A percentile compares a stretch with the other conserved stretches of the same genome.
Conservation (phyloP, 768 basidiomycete genomes). For the Lactarius tabidus region DNA sequence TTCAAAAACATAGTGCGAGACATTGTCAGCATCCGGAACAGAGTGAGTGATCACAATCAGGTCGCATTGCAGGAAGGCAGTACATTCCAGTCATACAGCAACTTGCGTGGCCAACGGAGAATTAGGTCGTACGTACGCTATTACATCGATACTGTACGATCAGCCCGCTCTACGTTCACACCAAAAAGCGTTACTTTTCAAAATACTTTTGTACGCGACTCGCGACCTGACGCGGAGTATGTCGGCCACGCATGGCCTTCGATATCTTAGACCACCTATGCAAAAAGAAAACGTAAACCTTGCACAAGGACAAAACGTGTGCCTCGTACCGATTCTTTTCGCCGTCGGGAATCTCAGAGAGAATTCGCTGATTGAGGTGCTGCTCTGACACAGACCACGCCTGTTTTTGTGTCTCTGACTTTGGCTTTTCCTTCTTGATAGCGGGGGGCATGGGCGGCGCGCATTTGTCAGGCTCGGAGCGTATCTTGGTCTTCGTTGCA, state of each 20-base stretch:
- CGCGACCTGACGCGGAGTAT: constrained; percentile 84
- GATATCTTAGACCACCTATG: constrained; percentile 76
- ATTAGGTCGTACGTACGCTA: too few species aligned
- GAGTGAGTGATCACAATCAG: too few species aligned
- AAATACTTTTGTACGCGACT: constrained; percentile 88
- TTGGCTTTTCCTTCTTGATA: constrained; percentile 35
- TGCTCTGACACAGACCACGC: constrained; percentile 76
- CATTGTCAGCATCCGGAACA: too few species aligned
- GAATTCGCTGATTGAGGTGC: constrained; percentile 68
- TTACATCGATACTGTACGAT: not conserved
- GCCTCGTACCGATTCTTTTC: constrained; percentile 63
- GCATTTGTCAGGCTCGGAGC: not conserved
- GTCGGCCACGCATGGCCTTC: constrained; percentile 67
- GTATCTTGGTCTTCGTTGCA: constrained; percentile 16
- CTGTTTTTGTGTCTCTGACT: constrained; percentile 77
- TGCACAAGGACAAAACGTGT: not conserved
- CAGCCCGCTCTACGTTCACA: constrained; percentile 37
- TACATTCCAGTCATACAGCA: too few species aligned
- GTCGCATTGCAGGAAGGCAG: too few species aligned
- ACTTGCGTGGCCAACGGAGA: too few species aligned
- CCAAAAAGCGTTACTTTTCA: constrained; percentile 79
- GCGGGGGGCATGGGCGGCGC: not conserved
- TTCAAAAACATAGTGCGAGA: too few species aligned
- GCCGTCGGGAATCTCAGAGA: constrained; percentile 73
- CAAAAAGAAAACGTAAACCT: constrained; percentile 4